Evolutionary conservation across 768 basidiomycete genomes (phyloP), one percentile per base, ranked within the genome.

Genomic region (Hygrocybe punicea): DNA sequence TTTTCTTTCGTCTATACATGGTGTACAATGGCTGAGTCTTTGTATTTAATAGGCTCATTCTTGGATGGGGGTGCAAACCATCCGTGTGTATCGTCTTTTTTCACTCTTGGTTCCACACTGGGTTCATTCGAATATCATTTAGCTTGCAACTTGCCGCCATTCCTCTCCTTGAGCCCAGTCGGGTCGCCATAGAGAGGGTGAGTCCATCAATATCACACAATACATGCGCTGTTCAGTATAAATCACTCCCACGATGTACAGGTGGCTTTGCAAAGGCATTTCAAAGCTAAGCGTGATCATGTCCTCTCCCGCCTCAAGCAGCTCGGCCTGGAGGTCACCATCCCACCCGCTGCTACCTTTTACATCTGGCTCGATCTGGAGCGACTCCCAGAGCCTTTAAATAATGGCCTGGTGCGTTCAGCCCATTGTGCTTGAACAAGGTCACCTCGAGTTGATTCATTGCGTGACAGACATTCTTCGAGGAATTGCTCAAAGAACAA

Each of bases 61-160:
- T 75, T 98, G 55, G 95, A 98, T 64, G 95, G 95, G 16, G 95
- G 95, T 56, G 92, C 92, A 3, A 93, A 92, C 66, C 93, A 95
- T 69, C 91, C 92, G 87, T 93, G 70, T 67, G 88, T 73, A n/a
- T n/a, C n/a, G 9, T 13, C 49, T 21, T 17, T 6, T 44, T 3
- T 51, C 25, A 25, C 51, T 17, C 34, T 6, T 40, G 7, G 37
- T 10, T 37, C 33, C 52, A 17, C 47, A 39, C 11, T 7, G 57
- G 24, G 47, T 21, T 5, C 45, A 34, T 21, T 35, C 49, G 47
- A 47, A 33, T 50, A 9, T 36, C 45, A 39, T 60, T 14, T 58
- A 91, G 87, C 8, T 77, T 96, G 63, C 95, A 98, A 69, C 80
- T 93, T 45, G 94, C 93, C 11, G 93, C 95, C 1, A 77, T 98